phyloP scores from a whole-genome alignment of 2,329 filamentous ascomycete genomes.

The Alternaria novae-zelandiae region DNA sequence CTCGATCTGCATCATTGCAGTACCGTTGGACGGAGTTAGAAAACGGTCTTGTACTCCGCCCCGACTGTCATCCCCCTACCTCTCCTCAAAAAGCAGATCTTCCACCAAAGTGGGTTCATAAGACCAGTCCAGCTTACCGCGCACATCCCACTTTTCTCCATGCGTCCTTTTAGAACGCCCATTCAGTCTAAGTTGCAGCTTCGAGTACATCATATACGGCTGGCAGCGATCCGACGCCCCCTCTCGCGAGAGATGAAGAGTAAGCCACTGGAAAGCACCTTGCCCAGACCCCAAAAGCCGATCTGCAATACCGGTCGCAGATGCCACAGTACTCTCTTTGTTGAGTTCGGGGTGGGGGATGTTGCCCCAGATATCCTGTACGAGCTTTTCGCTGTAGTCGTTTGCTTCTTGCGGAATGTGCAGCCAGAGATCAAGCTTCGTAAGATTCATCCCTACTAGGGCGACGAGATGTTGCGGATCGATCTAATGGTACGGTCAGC shows the following conservation, averaged over 20 bases:
- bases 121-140: not conserved
- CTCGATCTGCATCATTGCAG: rapidly evolving
- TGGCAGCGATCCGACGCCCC: not conserved
- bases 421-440: not conserved
- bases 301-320: not conserved
- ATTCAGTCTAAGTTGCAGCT: not conserved
- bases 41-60: not conserved
- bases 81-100: not conserved
- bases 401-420: not conserved
- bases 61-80: not conserved
- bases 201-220: not conserved
- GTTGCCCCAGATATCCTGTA: not conserved
- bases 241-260: not conserved
- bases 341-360: not conserved
- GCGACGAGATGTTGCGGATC: not conserved
- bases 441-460: not conserved
- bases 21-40: no score
- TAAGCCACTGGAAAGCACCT: not conserved
- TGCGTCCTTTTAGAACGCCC: not conserved
- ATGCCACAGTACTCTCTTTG: not conserved
- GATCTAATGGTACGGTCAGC: not conserved
- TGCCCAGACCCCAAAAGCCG: not conserved
- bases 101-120: not conserved
- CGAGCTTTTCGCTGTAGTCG: not conserved
- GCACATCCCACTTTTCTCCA: not conserved